Conservation (phyloP, 2,329 filamentous ascomycete genomes). For the Cercospora nicotianae region DNA sequence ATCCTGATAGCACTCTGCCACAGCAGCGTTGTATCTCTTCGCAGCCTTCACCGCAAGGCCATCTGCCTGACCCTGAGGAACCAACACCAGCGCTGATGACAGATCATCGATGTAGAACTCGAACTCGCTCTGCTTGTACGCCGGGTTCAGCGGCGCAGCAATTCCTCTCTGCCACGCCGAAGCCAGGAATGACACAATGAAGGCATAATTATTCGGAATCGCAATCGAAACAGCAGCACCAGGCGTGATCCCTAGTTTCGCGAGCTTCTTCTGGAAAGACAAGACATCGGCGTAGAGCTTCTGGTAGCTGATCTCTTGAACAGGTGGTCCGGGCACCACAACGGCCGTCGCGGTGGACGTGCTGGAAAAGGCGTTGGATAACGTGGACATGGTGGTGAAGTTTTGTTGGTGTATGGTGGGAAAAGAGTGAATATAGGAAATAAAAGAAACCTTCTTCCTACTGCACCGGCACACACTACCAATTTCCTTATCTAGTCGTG, state of each 20-base stretch:
- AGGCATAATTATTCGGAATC: constrained; percentile 80
- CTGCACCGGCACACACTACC: background rate
- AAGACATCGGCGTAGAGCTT: constrained; percentile 65
- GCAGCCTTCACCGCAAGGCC: constrained; percentile 75
- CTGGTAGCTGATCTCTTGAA: constrained; percentile 68
- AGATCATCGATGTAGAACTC: constrained; percentile 91
- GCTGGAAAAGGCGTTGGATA: constrained; percentile 58
- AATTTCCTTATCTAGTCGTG: background rate
- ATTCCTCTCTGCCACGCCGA: constrained; percentile 80
- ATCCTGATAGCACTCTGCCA: constrained; percentile 85
- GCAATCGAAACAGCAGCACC: constrained; percentile 78
- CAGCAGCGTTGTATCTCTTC: constrained; percentile 75
- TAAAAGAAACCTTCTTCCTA: background rate
- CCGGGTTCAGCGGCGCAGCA: constrained; percentile 82
- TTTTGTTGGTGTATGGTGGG: background rate
- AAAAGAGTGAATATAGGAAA: constrained; percentile 1
- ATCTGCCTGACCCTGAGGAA: constrained; percentile 67
- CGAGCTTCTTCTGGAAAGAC: constrained; percentile 75
- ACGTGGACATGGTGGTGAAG: constrained; percentile 52
- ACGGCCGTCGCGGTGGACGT: constrained; percentile 60
- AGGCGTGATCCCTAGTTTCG: constrained; percentile 68
- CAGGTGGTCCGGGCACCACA: constrained; percentile 68
- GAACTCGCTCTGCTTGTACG: constrained; percentile 86
- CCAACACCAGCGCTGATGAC: constrained; percentile 73
- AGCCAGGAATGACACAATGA: constrained; percentile 85